Evolutionary conservation across 2,329 filamentous ascomycete genomes (phyloP).

Genomic region (Elsinoe batatas): DNA sequence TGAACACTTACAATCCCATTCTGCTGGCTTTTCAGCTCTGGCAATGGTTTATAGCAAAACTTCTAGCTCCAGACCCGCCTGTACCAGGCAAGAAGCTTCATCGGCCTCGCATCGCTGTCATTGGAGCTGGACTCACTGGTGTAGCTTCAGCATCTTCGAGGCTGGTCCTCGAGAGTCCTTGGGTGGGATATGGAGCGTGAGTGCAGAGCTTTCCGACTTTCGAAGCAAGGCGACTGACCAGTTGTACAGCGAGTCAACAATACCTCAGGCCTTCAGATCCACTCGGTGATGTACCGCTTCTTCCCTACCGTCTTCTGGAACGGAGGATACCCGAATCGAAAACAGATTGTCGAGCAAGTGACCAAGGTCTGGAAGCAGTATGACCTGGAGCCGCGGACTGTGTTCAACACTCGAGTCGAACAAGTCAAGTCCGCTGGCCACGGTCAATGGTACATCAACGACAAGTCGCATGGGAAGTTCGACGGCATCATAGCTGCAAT

Average conservation of each 20-base stretch:
- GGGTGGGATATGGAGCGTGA: constrained; percentile 72
- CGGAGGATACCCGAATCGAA: constrained; percentile 64
- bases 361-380: constrained; percentile 65
- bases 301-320: constrained; percentile 69
- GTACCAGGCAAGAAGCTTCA: constrained; percentile 46
- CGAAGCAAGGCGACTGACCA: constrained; percentile 5
- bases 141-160: constrained; percentile 78
- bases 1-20: constrained; percentile 11
- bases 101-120: constrained; percentile 46
- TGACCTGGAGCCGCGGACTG: constrained; percentile 58
- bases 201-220: constrained; percentile 20
- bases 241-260: constrained; percentile 59
- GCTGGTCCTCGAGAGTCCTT: constrained; percentile 54
- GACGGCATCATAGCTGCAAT: constrained; percentile 71
- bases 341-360: constrained; percentile 66
- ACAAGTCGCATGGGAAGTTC: constrained; percentile 59
- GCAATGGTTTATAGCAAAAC: constrained; percentile 52
- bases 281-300: constrained; percentile 81
- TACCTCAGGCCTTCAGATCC: constrained; percentile 72
- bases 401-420: constrained; percentile 60
- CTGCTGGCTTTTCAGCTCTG: constrained; percentile 44
- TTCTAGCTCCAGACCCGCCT: constrained; percentile 63
- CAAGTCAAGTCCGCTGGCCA: constrained; percentile 58
- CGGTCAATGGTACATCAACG: constrained; percentile 69
- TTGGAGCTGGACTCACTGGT: constrained; percentile 52